Conservation (phyloP, 108 stramenopile genomes). For the Chaetoceros muelleri region DNA sequence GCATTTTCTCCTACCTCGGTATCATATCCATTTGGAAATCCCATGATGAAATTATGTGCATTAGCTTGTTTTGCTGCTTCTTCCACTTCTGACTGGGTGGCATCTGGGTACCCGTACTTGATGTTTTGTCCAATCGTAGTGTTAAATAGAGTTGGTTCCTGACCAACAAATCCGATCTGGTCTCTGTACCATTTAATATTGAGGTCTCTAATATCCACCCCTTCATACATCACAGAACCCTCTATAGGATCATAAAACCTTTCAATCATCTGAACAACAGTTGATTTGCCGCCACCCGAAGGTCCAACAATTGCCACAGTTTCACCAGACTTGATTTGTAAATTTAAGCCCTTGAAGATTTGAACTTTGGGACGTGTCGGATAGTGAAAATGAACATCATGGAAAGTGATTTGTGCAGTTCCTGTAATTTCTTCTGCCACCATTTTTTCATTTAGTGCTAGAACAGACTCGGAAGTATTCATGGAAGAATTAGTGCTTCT, state of each 20-base stretch:
- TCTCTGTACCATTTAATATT: constrained; percentile 39
- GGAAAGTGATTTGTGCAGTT: constrained; percentile 29
- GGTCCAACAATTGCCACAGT: constrained; percentile 24
- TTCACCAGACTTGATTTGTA: constrained; percentile 25
- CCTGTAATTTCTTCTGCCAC: neutral
- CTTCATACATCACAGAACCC: constrained; percentile 15
- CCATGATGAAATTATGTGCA: constrained; percentile 62
- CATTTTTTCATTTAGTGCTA: neutral
- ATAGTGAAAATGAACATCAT: constrained; percentile 73
- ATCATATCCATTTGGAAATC: constrained; percentile 49
- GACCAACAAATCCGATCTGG: constrained; percentile 64
- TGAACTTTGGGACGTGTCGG: constrained; percentile 70
- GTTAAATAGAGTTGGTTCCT: constrained; percentile 77
- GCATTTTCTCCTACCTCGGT: constrained; percentile 65
- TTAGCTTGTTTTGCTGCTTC: constrained; percentile 41
- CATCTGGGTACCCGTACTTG: constrained; percentile 37
- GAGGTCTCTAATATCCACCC: constrained; percentile 16
- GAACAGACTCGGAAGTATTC: constrained; percentile 2
- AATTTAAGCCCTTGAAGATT: constrained; percentile 50
- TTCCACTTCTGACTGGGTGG: constrained; percentile 39
- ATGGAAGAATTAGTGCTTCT: no score
- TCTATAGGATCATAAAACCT: constrained; percentile 60
- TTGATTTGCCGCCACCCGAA: constrained; percentile 75
- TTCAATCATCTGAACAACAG: constrained; percentile 47
- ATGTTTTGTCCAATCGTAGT: constrained; percentile 71